A percentile compares a stretch with the other conserved stretches of the same genome.
Evolutionary conservation across 257 asterid genomes (phyloP).

Genomic region (Solanum appendiculatum): DNA sequence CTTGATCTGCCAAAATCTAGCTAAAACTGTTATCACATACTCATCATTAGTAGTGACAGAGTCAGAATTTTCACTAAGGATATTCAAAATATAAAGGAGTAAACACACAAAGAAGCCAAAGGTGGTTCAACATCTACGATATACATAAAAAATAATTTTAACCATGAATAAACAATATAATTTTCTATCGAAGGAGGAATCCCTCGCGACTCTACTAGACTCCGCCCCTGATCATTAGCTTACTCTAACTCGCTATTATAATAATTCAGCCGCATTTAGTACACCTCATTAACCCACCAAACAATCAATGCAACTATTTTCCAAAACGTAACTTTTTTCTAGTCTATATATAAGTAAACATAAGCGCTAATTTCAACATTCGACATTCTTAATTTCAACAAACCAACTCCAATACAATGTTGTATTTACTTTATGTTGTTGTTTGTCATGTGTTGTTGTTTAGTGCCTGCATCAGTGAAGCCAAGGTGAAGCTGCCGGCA

Average conservation of each 20-base stretch:
- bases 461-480: background rate
- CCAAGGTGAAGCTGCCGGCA: conserved; percentile 8
- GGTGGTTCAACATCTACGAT: too few species aligned
- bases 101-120: too few species aligned
- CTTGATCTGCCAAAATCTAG: background rate
- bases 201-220: background rate
- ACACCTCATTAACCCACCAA: background rate
- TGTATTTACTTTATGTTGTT: background rate
- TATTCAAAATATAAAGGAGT: too few species aligned
- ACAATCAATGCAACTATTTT: background rate
- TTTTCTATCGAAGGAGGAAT: too few species aligned
- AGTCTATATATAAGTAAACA: background rate
- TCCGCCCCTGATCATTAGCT: background rate
- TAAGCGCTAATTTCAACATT: background rate
- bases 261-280: background rate
- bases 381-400: background rate
- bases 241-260: background rate
- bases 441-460: background rate
- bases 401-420: background rate
- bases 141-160: too few species aligned
- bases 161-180: too few species aligned
- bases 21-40: background rate
- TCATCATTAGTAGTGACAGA: background rate
- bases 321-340: background rate
- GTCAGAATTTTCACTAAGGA: too few species aligned